Percentiles rank a stretch among this genome's conserved stretches.
Conservation (phyloP, 2,329 filamentous ascomycete genomes). For the Diplodia sapinea region DNA sequence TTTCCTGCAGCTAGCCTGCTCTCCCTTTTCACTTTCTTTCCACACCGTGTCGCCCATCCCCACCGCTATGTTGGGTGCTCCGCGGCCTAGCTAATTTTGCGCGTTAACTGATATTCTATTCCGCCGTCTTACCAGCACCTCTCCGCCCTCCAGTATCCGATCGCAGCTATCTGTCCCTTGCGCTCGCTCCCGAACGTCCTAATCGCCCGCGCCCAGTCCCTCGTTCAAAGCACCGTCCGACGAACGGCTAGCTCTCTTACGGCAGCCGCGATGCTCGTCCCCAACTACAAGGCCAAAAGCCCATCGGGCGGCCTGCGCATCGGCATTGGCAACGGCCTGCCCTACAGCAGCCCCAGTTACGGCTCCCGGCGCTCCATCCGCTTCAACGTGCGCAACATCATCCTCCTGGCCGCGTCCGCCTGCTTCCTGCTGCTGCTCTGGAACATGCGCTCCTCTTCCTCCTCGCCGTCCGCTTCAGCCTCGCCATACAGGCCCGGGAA, state of each 20-base stretch:
- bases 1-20: not conserved
- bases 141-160: not conserved
- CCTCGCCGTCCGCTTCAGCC: not conserved
- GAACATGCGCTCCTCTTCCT: slow-evolving; percentile 13
- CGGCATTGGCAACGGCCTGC: slow-evolving; percentile 17
- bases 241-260: not conserved
- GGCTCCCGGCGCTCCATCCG: slow-evolving; percentile 17
- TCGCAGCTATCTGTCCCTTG: not conserved
- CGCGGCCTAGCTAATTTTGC: slow-evolving; percentile 11
- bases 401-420: slow-evolving; percentile 14
- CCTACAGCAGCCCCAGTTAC: slow-evolving; percentile 14
- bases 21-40: not conserved
- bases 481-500: not conserved
- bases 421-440: slow-evolving; percentile 29
- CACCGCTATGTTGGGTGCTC: slow-evolving; percentile 10
- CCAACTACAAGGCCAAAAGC: slow-evolving; percentile 8
- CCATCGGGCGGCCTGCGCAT: slow-evolving; percentile 3
- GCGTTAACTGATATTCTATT: not conserved
- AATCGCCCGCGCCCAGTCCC: not conserved
- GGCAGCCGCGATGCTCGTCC: slow-evolving; percentile 2
- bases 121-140: not conserved
- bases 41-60: not conserved
- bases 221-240: not conserved
- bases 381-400: slow-evolving; percentile 20
- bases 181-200: not conserved